Evolutionary conservation across 2,329 filamentous ascomycete species (phyloP).

Genomic region (Aspergillus sojae): DNA sequence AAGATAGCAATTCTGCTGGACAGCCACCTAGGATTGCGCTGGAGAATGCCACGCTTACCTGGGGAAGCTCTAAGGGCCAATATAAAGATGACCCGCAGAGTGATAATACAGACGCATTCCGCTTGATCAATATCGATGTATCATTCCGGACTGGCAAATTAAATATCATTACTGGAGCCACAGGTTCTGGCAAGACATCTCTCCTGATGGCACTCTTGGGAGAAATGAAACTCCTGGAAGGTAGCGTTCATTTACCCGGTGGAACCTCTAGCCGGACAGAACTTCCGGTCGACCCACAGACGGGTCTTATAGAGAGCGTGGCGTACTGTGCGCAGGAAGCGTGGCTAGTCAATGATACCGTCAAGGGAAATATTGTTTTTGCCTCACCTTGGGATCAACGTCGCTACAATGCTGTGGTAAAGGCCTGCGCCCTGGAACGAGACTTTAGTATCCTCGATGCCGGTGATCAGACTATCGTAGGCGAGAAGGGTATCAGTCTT

Average conservation of each 20-base stretch:
- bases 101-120: slow-evolving; percentile 74
- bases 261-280: slow-evolving; percentile 79
- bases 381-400: slow-evolving; percentile 76
- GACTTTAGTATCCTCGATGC: slow-evolving; percentile 91
- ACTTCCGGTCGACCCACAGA: slow-evolving; percentile 76
- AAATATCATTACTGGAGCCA: slow-evolving; percentile 90
- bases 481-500: slow-evolving; percentile 94
- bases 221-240: slow-evolving; percentile 87
- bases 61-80: slow-evolving; percentile 66
- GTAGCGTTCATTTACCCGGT: slow-evolving; percentile 81
- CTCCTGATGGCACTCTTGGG: slow-evolving; percentile 93
- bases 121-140: slow-evolving; percentile 79
- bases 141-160: slow-evolving; percentile 83
- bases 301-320: slow-evolving; percentile 84
- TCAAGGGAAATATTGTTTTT: slow-evolving; percentile 95
- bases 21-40: slow-evolving; percentile 81
- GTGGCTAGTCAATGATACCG: slow-evolving; percentile 94
- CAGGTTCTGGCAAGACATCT: slow-evolving; percentile 93
- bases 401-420: slow-evolving; percentile 83
- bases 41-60: slow-evolving; percentile 80
- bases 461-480: slow-evolving; percentile 90
- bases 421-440: slow-evolving; percentile 86
- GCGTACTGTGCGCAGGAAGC: slow-evolving; percentile 97
- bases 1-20: slow-evolving; percentile 68
- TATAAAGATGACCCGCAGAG: slow-evolving; percentile 60